Base-by-base conservation (phyloP, 1,284 basidiomycete genomes). In the Coniferiporia weirii region DNA sequence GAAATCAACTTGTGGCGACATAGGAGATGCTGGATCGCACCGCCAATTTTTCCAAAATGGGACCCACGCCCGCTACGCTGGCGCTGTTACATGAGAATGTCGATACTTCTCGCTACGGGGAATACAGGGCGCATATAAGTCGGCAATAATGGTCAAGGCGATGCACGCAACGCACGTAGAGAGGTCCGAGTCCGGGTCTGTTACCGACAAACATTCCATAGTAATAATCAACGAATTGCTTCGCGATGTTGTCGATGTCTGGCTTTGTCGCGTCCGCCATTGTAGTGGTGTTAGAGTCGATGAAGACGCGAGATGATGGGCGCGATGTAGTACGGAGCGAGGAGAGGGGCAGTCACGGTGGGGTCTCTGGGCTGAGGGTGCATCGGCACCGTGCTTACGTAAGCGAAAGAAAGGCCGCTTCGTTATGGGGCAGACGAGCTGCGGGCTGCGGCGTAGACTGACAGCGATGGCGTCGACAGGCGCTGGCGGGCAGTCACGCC, bases 21-120 rank as follows among this genome's bases (percentile, higher is more conserved):
- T 27, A 27, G 27, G 27, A 27, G 27, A 27, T 27, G 27, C 27
- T 27, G 27, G 27, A 32, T 73, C 78, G 63, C 70, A 95, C 93
- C 57, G 75, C 77, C 55, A 98, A 79, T 75, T 98, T 97, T 69
- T 90, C 85, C n/a, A 81, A 70, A 71, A 98, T 96, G 22, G 67
- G 69, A 0, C 56, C 38, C 0, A 69, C 74, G 32, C 95, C 93
- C 61, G 82, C 76, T 64, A 87, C 75, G 56, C 80, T 85, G 38
- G 71, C 62, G 20, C 83, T 82, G 76, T 99, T 95, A 75, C 86
- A 99, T 9, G 89, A 86, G 68, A 99, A 77, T 93, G 97, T 98
- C 20, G 95, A 98, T 55, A 71, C 63, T 34, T 80, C 76, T 64
- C 95, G 84, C 96, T 98, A 70, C 62, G 52, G 52, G 56, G 63